Base-by-base conservation (phyloP, 2,329 filamentous ascomycete genomes). In the Zymoseptoria passerinii region DNA sequence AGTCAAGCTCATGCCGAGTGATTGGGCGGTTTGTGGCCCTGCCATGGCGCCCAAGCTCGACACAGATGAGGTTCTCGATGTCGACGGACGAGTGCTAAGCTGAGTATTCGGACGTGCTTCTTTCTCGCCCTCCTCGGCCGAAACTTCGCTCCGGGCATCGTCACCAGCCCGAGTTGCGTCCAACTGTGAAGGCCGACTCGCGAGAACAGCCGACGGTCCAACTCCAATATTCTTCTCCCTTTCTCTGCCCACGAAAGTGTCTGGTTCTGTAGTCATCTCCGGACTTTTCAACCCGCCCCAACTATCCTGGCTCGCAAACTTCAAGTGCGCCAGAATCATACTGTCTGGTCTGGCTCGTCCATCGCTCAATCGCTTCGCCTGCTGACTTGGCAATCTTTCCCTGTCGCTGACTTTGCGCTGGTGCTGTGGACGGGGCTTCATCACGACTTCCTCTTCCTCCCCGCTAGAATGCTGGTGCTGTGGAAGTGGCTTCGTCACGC, bases 401-500 rank as follows among this genome's bases (percentile, higher is more conserved):
- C 66, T 61, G 23, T 67, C 67, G 35, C 66, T 68, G 28, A 61
- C 56, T 28, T 63, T 66, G 48, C 67, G 65, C 49, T 64, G 56
- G 10, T 62, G 59, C 28, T 61, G 58, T 16, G 64, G 66, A 28
- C 56, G 51, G 3, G 35, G 29, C 28, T 27, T 54, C 16, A 48
- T 57, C n/a, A 29, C 50, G 19, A 40, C 27, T n/a, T 10, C 19
- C 23, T 57, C 13, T 10, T 50, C 29, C n/a, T 35, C 18, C 28
- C 23, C 23, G 23, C 23, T 23, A 3, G 23, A 23, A 4, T 23
- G 65, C 49, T 64, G 56, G 10, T 62, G 59, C 28, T 61, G 58
- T 16, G 64, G 66, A 28, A 53, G 51, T 3, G 35, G 29, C 28
- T 27, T 54, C 16, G 28, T 57, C n/a, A 29, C 50, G 10, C 27